Evolutionary conservation across 441 rosid species (phyloP), one percentile per base, ranked within the genome.

Genomic region (Aquilaria agallochum): DNA sequence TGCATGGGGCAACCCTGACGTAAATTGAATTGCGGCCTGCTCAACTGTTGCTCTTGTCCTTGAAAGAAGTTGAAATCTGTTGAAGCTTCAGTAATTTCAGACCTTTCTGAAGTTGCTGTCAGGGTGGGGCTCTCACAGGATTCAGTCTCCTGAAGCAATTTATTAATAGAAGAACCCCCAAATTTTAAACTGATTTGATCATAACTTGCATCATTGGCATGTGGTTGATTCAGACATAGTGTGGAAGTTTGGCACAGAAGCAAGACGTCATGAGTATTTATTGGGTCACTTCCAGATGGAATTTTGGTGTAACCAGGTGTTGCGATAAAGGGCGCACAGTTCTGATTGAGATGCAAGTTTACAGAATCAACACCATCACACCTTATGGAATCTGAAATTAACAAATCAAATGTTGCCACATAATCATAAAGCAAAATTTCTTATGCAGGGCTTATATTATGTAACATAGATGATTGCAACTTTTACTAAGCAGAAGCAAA

Each of bases 31-130:
- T 60, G 76, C 50, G 67, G 73, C 12, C 56, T 65, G 12, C 59
- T 45, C 9, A 55, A 56, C 58, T 63, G 54, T 56, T 72, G 75
- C 34, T 65, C 72, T 58, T 62, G 67, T 45, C 67, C 73, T 32
- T 58, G 46, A 46, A 58, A 11, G 56, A 74, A 75, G 62, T 57
- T 73, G 62, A 71, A 67, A 60, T 72, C 70, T 3, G 67, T 62
- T 20, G 76, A 68, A 50, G 61, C 70, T 69, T 81, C 79, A 14
- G 76, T 70, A 54, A 74, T 72, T 52, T 76, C 76, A 14, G 76
- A 77, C 73, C 71, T 68, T 75, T 74, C 76, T 31, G 85, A 73
- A 70, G 72, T 71, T 58, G 74, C 55, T 32, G 77, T 75, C 73
- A 75, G 36, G 54, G 76, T 78, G 71, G 78, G 67, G 66, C 77